Percentiles rank a stretch among this genome's conserved stretches.
Evolutionary conservation across 2,329 filamentous ascomycete genomes (phyloP).

Genomic region (Diaporthe caulivora): DNA sequence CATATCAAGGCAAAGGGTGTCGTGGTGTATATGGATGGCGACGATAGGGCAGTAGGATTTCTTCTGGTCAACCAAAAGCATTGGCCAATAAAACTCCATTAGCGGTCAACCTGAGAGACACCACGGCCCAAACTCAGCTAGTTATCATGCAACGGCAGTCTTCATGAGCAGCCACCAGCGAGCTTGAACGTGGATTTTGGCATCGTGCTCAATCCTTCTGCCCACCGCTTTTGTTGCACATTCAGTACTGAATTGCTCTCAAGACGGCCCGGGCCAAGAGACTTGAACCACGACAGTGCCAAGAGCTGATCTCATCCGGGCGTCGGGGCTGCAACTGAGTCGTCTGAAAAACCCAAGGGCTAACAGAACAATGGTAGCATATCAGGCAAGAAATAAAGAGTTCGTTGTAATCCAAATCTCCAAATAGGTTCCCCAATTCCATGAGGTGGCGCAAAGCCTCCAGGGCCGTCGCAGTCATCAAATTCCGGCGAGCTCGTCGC

Average conservation of each 20-base stretch:
- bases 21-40: background rate
- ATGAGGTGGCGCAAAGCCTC: background rate
- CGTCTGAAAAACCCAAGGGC: no score
- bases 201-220: background rate
- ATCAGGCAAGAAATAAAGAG: no score
- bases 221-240: no score
- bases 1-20: background rate
- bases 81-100: no score
- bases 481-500: no score
- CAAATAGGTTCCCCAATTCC: no score
- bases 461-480: background rate
- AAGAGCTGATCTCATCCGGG: background rate
- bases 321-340: background rate
- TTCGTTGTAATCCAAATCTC: no score
- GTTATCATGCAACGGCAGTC: background rate
- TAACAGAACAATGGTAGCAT: no score
- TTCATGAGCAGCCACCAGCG: background rate
- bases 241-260: background rate
- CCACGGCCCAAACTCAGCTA: rapidly evolving
- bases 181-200: background rate
- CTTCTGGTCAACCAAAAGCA: background rate
- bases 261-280: background rate
- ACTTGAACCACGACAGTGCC: rapidly evolving
- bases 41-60: background rate
- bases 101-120: background rate